These are phyloP conservation scores for Penstemon eatonii DNA, from an alignment of 257 asterid genomes.

Conservation along the genomic window DNA sequence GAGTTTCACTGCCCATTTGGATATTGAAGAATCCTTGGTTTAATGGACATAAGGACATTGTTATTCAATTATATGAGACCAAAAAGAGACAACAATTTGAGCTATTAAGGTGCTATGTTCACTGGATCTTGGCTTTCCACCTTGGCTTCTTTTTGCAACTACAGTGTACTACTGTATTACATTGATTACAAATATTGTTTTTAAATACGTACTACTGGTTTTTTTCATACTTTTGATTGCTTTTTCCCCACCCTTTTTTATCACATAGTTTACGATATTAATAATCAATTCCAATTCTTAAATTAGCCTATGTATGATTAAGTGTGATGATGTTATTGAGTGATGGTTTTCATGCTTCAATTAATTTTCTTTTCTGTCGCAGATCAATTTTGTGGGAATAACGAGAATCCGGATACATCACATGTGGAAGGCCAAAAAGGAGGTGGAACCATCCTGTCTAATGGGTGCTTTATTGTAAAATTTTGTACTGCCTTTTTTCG, in stretches of 20 bases:
- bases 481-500: slow-evolving; percentile 15
- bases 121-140: slow-evolving; percentile 20
- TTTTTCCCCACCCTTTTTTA: slow-evolving; percentile 17
- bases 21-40: slow-evolving; percentile 11
- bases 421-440: slow-evolving; percentile 57
- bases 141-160: slow-evolving; percentile 16
- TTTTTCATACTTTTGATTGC: slow-evolving; percentile 20
- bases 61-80: slow-evolving; percentile 6
- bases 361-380: slow-evolving; percentile 25
- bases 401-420: slow-evolving; percentile 50
- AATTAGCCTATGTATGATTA: slow-evolving; percentile 10
- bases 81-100: slow-evolving; percentile 16
- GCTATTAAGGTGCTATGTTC: not conserved
- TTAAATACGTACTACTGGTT: slow-evolving; percentile 16
- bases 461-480: slow-evolving; percentile 14
- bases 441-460: slow-evolving; percentile 44
- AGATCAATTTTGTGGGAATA: slow-evolving; percentile 59
- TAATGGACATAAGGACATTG: slow-evolving; percentile 8
- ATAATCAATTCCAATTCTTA: slow-evolving; percentile 15
- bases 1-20: slow-evolving; percentile 3
- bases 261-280: slow-evolving; percentile 5
- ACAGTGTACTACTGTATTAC: not conserved
- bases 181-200: slow-evolving; percentile 16
- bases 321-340: not conserved
- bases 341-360: slow-evolving; percentile 22